Percentiles rank a stretch among this genome's conserved stretches.
Conservation (phyloP, 2,329 filamentous ascomycete species). For the Fusarium napiforme region DNA sequence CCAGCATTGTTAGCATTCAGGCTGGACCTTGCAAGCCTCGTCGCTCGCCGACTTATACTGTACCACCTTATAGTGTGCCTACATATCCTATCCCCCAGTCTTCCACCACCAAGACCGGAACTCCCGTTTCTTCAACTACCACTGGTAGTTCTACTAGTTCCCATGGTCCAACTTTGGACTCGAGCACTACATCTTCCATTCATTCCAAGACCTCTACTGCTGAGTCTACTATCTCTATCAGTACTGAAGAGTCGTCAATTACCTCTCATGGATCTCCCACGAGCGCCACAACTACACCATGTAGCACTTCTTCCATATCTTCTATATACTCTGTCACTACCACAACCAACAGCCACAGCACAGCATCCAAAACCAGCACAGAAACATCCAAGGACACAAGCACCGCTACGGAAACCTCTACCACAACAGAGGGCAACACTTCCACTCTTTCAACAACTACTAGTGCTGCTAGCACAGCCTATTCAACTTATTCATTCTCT, state of each 20-base stretch:
- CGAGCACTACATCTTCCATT: background rate
- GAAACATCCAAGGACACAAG: background rate
- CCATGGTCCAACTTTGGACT: background rate
- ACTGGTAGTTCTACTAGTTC: background rate
- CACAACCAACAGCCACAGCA: background rate
- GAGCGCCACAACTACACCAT: background rate
- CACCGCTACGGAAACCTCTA: background rate
- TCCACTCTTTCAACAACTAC: background rate
- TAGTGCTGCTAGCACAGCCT: background rate
- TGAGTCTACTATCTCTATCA: background rate
- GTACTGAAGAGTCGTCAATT: background rate
- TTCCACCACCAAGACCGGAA: background rate
- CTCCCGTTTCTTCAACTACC: background rate
- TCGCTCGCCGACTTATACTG: slow-evolving; percentile 15
- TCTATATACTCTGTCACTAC: slow-evolving; percentile 4
- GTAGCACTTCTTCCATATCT: background rate
- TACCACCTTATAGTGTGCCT: slow-evolving; percentile 8
- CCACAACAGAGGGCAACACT: background rate
- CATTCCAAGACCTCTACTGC: background rate
- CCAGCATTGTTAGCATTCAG: slow-evolving; percentile 2
- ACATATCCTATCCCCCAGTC: slow-evolving; percentile 23
- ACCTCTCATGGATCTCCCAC: background rate
- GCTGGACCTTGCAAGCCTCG: slow-evolving; percentile 32
- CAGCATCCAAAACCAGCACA: background rate
- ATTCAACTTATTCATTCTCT: background rate